phyloP scores from a whole-genome alignment of 2,329 filamentous ascomycete species.

The Teratosphaeria destructans region DNA sequence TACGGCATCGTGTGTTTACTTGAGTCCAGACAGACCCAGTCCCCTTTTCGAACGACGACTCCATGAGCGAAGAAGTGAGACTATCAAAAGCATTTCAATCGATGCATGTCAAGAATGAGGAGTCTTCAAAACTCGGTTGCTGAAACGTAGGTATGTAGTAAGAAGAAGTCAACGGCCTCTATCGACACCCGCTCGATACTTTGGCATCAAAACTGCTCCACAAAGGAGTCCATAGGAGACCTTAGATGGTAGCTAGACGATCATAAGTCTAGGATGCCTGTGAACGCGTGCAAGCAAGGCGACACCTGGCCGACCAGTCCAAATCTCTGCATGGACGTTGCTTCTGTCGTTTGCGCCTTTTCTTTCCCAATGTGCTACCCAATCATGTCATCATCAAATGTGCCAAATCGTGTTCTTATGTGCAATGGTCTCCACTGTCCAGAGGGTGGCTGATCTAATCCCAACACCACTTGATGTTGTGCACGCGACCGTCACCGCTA shows the following conservation, averaged over 20 bases:
- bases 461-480: conserved; percentile 28
- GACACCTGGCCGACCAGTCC: neutral
- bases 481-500: conserved; percentile 26
- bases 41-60: too few relatives aligned
- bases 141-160: neutral
- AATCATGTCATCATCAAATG: neutral
- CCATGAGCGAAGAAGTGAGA: too few relatives aligned
- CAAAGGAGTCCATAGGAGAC: too few relatives aligned
- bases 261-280: neutral
- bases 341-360: neutral
- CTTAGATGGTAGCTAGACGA: too few relatives aligned
- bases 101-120: too few relatives aligned
- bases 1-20: too few relatives aligned
- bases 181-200: too few relatives aligned
- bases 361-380: neutral
- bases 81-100: too few relatives aligned
- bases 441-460: conserved; percentile 5
- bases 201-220: too few relatives aligned
- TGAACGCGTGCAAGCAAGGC: neutral
- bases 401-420: neutral
- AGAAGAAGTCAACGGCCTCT: neutral
- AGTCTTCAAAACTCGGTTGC: neutral
- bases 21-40: too few relatives aligned
- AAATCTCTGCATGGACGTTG: neutral
- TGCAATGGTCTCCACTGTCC: neutral